These are phyloP conservation scores for Caloboletus inedulis DNA, from an alignment of 1,284 basidiomycete genomes.

Conservation along the genomic window DNA sequence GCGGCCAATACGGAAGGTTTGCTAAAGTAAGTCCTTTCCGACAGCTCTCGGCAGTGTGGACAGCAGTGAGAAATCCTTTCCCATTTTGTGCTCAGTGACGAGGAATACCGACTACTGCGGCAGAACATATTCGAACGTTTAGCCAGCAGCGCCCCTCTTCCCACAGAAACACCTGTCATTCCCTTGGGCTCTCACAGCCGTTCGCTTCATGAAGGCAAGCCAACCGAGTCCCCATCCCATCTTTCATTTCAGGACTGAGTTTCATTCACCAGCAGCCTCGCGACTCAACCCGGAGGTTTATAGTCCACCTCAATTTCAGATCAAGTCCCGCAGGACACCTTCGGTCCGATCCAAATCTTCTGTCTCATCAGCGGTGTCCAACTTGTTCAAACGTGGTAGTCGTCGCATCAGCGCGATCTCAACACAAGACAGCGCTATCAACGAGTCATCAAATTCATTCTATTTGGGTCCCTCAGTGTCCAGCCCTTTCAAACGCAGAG, in stretches of 20 bases:
- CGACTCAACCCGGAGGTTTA: conserved; percentile 35
- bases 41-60: neutral
- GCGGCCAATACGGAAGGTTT: conserved; percentile 72
- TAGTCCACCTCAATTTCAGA: conserved; percentile 49
- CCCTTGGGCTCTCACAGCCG: conserved; percentile 37
- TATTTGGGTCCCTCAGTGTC: conserved; percentile 47
- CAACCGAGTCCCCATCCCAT: neutral
- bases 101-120: conserved; percentile 72
- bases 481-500: conserved; percentile 40
- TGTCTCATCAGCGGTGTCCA: conserved; percentile 55
- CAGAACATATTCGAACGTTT: conserved; percentile 75
- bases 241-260: conserved; percentile 4
- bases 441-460: conserved; percentile 47
- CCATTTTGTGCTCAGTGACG: conserved; percentile 48
- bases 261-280: conserved; percentile 18
- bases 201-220: conserved; percentile 18
- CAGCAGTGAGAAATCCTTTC: conserved; percentile 5
- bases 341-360: conserved; percentile 63
- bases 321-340: conserved; percentile 49
- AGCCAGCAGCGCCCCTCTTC: conserved; percentile 52
- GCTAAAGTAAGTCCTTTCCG: conserved; percentile 53
- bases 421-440: conserved; percentile 26
- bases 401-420: conserved; percentile 45
- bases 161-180: conserved; percentile 58
- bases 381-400: conserved; percentile 53